Evolutionary conservation across 257 asterid genomes (phyloP), one percentile per base, ranked within the genome.

Genomic region (Mentha longifolia): DNA sequence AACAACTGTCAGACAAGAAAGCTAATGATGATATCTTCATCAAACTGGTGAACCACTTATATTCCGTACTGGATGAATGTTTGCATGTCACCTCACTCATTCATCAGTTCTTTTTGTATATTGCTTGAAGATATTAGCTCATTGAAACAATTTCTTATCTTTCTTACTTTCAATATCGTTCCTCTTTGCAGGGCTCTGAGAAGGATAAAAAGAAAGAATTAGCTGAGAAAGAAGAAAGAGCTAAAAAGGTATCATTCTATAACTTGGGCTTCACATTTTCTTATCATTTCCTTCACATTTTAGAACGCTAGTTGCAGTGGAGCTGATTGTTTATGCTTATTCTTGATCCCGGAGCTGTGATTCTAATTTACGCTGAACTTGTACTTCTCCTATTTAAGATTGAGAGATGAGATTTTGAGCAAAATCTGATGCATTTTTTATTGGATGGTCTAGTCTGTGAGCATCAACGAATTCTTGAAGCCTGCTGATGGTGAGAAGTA

Each of bases 401-500:
- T 8, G 13, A 59, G 14, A 0, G 1, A 7, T 8, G 3, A 14
- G 20, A 13, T 31, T 12, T 33, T 10, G 16, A 9, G 22, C 31
- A 20, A 51, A 67, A 10, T 55, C 12, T 76, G 35, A 71, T 46
- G 16, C 42, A 3, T n/a, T 1, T 79, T 3, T 56, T 3, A n/a
- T 16, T 39, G 49, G 35, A 14, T 61, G 64, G 42, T 68, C 13
- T 76, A 92, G 98, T 83, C 94, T 33, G 84, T 92, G 55, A 89
- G 92, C 88, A 89, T 92, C 77, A 87, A 83, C 7, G 98, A 87
- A 75, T 92, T 92, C 86, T 70, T 92, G 81, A 92, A 87, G 89
- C 89, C 98, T 16, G 84, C 86, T 15, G 92, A 89, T 71, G 97
- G 95, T 6, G 93, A 83, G 79, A 82, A 70, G 83, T 78, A 69